phyloP scores from a whole-genome alignment of 805 yeast species.

The Jamesozyma piceae region DNA sequence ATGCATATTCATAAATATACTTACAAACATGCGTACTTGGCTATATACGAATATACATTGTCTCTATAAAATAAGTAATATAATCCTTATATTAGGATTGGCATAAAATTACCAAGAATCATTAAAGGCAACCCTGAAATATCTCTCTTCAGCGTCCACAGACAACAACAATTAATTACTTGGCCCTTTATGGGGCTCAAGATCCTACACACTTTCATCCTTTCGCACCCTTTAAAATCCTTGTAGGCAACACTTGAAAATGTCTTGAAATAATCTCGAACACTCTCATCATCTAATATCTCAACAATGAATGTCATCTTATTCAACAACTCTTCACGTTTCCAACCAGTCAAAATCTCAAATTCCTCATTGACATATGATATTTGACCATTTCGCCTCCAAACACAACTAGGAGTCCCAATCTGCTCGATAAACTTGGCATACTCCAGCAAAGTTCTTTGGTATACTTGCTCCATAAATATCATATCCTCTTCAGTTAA shows the following conservation, averaged over 20 bases:
- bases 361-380: slow-evolving; percentile 95
- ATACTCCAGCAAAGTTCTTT: slow-evolving; percentile 80
- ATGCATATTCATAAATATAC: too few relatives aligned
- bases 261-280: slow-evolving; percentile 76
- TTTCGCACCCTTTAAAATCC: slow-evolving; percentile 78
- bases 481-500: slow-evolving; percentile 84
- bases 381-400: slow-evolving; percentile 93
- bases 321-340: slow-evolving; percentile 53
- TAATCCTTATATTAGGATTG: too few relatives aligned
- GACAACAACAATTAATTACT: slow-evolving; percentile 63
- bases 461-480: slow-evolving; percentile 94
- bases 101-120: slow-evolving; percentile 89
- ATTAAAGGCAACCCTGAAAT: slow-evolving; percentile 96
- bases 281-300: slow-evolving; percentile 78
- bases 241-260: slow-evolving; percentile 83
- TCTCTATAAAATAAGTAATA: too few relatives aligned
- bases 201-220: slow-evolving; percentile 80
- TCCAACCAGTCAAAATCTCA: slow-evolving; percentile 86
- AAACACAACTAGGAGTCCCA: slow-evolving; percentile 90
- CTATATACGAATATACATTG: too few relatives aligned
- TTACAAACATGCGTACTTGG: too few relatives aligned
- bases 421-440: slow-evolving; percentile 73
- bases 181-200: slow-evolving; percentile 46
- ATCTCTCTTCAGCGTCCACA: slow-evolving; percentile 90
- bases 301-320: slow-evolving; percentile 68